Percentiles rank a stretch among this genome's conserved stretches.
Evolutionary conservation across 2,329 filamentous ascomycete species (phyloP).

Genomic region (Trichoderma cornu-damae): DNA sequence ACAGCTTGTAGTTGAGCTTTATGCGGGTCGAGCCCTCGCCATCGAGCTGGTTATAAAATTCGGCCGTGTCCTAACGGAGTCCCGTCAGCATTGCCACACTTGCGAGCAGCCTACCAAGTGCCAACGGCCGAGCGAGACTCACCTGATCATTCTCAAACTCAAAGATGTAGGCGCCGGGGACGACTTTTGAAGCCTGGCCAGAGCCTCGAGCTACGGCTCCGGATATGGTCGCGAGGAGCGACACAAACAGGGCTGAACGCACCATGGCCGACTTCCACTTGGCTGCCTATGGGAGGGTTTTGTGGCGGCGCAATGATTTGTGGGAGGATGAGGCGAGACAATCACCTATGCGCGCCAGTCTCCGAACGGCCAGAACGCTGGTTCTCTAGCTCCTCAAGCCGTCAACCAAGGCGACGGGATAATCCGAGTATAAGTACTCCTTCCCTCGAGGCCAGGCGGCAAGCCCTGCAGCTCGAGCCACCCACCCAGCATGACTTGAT

Average conservation of each 20-base stretch:
- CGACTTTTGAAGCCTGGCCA: constrained; percentile 21
- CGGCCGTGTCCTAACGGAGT: constrained; percentile 7
- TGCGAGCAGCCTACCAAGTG: background rate
- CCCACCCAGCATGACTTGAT: constrained; percentile 1
- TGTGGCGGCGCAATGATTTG: background rate
- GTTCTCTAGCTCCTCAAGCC: background rate
- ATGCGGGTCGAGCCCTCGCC: constrained; percentile 38
- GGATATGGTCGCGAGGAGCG: constrained; percentile 23
- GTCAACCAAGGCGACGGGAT: background rate
- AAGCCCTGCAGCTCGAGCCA: constrained; percentile 2
- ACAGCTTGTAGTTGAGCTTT: constrained; percentile 46
- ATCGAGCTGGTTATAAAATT: constrained; percentile 7
- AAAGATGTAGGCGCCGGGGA: constrained; percentile 49
- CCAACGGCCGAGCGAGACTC: constrained; percentile 17
- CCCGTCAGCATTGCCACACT: constrained; percentile 1
- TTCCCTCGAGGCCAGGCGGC: background rate
- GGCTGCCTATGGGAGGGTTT: background rate
- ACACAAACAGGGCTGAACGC: constrained; percentile 16
- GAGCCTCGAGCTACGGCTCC: constrained; percentile 27
- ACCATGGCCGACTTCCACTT: constrained; percentile 14
- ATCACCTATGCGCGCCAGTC: background rate
- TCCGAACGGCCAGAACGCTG: background rate
- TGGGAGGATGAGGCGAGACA: background rate
- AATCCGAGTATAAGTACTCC: constrained; percentile 1
- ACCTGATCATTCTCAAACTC: constrained; percentile 49